phyloP scores from a whole-genome alignment of 2,329 filamentous ascomycete species.

The Fusarium sp. region DNA sequence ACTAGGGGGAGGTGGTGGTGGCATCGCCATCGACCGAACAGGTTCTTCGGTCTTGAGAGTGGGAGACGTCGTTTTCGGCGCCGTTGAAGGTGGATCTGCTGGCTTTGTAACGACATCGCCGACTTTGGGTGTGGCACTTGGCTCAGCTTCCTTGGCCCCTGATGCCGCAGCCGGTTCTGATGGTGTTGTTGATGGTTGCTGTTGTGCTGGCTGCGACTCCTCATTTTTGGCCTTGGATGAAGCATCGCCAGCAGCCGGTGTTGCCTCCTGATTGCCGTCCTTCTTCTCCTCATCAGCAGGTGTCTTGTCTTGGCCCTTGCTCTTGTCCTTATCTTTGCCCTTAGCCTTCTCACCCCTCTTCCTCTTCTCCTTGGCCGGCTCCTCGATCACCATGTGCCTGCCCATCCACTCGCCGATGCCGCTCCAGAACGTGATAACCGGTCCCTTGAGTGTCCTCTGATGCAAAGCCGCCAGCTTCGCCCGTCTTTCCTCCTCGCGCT shows the following conservation, averaged over 20 bases:
- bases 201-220: slow-evolving; percentile 2
- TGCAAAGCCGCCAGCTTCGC: slow-evolving; percentile 89
- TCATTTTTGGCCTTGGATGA: slow-evolving; percentile 18
- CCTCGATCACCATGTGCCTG: slow-evolving; percentile 72
- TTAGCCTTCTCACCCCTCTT: slow-evolving; percentile 53
- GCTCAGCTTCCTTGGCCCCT: slow-evolving; percentile 1
- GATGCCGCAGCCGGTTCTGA: background rate
- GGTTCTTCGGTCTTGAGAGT: slow-evolving; percentile 24
- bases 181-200: slow-evolving; percentile 4
- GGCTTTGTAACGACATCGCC: slow-evolving; percentile 12
- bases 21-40: slow-evolving; percentile 32
- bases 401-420: slow-evolving; percentile 88
- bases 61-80: background rate
- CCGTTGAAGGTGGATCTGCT: background rate
- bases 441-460: slow-evolving; percentile 86
- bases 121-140: slow-evolving; percentile 6
- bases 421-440: slow-evolving; percentile 93
- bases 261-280: slow-evolving; percentile 13
- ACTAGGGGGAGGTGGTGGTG: slow-evolving; percentile 35
- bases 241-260: background rate
- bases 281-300: slow-evolving; percentile 11
- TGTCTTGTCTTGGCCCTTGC: slow-evolving; percentile 43
- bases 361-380: slow-evolving; percentile 70
- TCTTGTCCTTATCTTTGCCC: slow-evolving; percentile 33
- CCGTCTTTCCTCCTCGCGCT: slow-evolving; percentile 84